phyloP scores from a whole-genome alignment of 257 asterid genomes.

The Solanum chaucha region DNA sequence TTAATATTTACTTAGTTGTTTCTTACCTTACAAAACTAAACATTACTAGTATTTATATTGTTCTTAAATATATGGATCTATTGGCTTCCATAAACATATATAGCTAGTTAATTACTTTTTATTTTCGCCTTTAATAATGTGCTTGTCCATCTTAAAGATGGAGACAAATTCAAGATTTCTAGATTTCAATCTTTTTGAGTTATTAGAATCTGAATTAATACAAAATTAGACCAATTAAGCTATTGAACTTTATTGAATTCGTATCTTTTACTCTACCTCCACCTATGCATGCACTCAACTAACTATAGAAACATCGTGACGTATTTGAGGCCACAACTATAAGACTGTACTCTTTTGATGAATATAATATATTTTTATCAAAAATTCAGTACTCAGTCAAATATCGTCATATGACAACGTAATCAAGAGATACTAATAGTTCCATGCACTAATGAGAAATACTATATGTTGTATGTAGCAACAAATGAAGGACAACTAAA shows the following conservation, averaged over 20 bases:
- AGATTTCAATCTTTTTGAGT: too few species aligned
- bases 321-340: too few species aligned
- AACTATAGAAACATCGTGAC: too few species aligned
- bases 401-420: neutral
- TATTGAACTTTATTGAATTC: too few species aligned
- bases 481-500: neutral
- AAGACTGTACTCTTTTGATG: fast-evolving
- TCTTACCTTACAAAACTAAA: neutral
- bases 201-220: too few species aligned
- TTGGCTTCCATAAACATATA: too few species aligned
- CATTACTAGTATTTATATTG: neutral
- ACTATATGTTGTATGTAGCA: neutral
- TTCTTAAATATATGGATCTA: neutral
- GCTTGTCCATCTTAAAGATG: neutral
- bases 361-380: too few species aligned
- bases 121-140: too few species aligned
- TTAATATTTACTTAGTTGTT: too few species aligned
- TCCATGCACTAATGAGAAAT: neutral
- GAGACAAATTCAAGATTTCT: neutral
- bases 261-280: neutral
- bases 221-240: neutral
- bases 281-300: neutral
- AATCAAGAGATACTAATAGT: neutral
- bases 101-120: neutral
- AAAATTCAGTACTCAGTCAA: neutral